Conservation (phyloP, 768 basidiomycete genomes). For the Podaxis carcinomalis region DNA sequence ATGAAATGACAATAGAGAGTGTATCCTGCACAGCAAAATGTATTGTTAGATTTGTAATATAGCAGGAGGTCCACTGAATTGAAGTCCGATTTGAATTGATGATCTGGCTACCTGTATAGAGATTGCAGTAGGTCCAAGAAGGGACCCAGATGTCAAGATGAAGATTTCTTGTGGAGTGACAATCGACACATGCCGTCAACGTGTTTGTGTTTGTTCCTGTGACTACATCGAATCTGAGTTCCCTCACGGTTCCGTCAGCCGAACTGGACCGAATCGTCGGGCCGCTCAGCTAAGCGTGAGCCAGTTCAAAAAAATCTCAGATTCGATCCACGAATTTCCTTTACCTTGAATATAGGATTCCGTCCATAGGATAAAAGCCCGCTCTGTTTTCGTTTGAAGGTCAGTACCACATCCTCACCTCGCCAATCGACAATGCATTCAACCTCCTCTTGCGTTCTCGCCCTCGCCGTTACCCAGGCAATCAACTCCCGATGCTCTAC, state of each 20-base stretch:
- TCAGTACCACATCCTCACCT: constrained; percentile 13
- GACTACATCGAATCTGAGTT: constrained; percentile 18
- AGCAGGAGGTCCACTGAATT: background rate
- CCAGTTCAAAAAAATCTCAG: constrained; percentile 18
- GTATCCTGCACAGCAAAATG: background rate
- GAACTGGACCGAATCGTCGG: constrained; percentile 12
- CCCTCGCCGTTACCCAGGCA: constrained; percentile 16
- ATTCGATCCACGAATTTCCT: background rate
- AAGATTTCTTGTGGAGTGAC: constrained; percentile 10
- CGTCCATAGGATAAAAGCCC: constrained; percentile 10
- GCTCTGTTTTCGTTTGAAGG: constrained; percentile 14
- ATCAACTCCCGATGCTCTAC: constrained; percentile 17
- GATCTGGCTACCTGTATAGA: background rate
- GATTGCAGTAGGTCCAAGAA: constrained; percentile 7
- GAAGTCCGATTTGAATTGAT: background rate
- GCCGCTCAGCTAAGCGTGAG: constrained; percentile 16
- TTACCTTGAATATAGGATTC: constrained; percentile 14
- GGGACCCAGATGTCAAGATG: constrained; percentile 12
- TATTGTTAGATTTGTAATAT: constrained; percentile 7
- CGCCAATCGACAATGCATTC: constrained; percentile 22
- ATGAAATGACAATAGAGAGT: background rate
- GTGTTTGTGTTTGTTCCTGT: constrained; percentile 29
- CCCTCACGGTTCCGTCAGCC: constrained; percentile 24
- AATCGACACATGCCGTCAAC: constrained; percentile 20
- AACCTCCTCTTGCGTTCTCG: constrained; percentile 15